Evolutionary conservation across 2,329 filamentous ascomycete genomes (phyloP), one percentile per base, ranked within the genome.

Genomic region (Fusarium graminum): DNA sequence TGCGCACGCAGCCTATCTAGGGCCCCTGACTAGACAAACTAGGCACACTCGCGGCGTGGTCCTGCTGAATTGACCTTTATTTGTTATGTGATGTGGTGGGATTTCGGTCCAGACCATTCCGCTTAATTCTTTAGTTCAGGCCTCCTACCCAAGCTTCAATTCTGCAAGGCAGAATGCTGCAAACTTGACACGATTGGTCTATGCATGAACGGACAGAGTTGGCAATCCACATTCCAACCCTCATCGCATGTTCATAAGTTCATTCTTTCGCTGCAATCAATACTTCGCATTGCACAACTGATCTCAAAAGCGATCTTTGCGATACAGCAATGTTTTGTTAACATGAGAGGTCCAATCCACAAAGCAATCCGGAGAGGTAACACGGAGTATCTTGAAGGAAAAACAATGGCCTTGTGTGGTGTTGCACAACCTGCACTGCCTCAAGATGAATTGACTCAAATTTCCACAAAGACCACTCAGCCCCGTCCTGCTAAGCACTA

Each of bases 391-490:
- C 8, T 28, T 1, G 7, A 17, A 52, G 52, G 45, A 34, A 36
- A 8, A n/a, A 52, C 3, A 34, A 55, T 55, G 36, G 46, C 28
- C 52, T 55, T 29, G 42, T 22, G 12, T 52, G n/a, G 12, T 22
- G 22, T 22, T 38, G 52, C 52, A 55, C 36, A 36, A 52, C 36
- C 32, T n/a, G 32, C 43, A 54, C 52, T 40, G 47, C 44, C 52
- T 38, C 46, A 17, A 55, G 22, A 22, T 29, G 52, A 52, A 52
- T 36, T 52, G 41, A 38, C 38, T 52, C 47, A 36, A 52, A 42
- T 55, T 42, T 55, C 46, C 29, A 52, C 32, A 52, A 52, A 38
- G 52, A 55, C 52, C 52, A 42, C 46, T 19, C 52, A 55, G 46
- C 52, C 52, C 52, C 52, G 13, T 42, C 34, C 7, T n/a, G 17